Evolutionary conservation across 768 basidiomycete species (phyloP), one percentile per base, ranked within the genome.

Genomic region (Lanmaoa rubissima): DNA sequence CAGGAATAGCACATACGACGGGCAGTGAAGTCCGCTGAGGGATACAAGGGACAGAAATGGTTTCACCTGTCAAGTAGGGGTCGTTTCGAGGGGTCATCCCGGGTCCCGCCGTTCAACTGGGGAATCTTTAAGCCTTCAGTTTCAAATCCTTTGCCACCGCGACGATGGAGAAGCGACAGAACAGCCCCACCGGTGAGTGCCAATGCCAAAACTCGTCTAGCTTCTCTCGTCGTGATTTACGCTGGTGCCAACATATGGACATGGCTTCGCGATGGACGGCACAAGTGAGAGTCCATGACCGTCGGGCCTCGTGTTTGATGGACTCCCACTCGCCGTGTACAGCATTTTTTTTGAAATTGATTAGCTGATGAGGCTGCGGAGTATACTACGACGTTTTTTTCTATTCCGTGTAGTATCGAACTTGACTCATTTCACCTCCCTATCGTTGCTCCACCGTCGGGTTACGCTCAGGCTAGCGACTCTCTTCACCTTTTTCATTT

Each of bases 331-430:
- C 24, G 36, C 17, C 13, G 54, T 24, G 21, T 42, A 55, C 54
- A 55, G 54, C 52, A 36, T 55, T 35, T 26, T 35, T 26, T 40
- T 54, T n/a, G 24, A 55, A 55, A 42, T 55, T 54, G 54, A 41
- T 54, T 54, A 7, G 17, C 1, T 31, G 28, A 28, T 32, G 46
- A 19, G 17, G 16, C 53, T 51, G 49, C 49, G 49, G 49, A 24
- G 21, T 24, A 2, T 24, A 24, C 21, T 24, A 24, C 21, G 21
- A 24, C 21, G 1, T 24, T 24, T 24, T 24, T 24, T 5, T n/a
- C 26, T 26, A 40, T 36, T 31, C 13, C 4, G 7, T 32, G 7
- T 34, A 31, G 28, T 31, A 19, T 40, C n/a, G n/a, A 24, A n/a
- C n/a, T 24, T 21, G 13, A 8, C 21, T 31, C 28, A 31, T 31